Conservation (phyloP, 2,329 filamentous ascomycete species). For the Fusarium acutatum region DNA sequence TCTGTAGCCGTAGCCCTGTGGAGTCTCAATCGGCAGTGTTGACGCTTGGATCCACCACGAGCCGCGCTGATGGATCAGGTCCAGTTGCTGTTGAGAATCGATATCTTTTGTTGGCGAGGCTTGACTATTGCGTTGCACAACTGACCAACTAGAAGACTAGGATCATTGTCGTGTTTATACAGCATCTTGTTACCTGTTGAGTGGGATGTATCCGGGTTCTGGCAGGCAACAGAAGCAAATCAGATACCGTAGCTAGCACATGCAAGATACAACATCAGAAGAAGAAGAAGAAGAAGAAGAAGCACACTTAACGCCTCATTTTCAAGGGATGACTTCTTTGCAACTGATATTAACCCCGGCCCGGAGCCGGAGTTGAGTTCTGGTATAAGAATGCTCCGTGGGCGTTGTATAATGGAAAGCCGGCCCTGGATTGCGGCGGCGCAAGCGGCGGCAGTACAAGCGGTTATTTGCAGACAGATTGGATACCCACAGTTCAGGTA, state of each 20-base stretch:
- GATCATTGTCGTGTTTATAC: not conserved
- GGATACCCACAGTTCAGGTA: not conserved
- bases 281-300: not conserved
- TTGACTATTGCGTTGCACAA: not conserved
- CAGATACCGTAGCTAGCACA: not conserved
- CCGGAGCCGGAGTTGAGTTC: conserved; percentile 13
- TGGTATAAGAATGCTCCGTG: not conserved
- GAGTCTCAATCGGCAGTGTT: conserved; percentile 1
- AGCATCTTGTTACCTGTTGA: not conserved
- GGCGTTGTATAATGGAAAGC: not conserved
- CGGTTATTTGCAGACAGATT: not conserved
- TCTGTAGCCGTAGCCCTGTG: not conserved
- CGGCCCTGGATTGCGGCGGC: conserved; percentile 10
- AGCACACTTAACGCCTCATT: not conserved
- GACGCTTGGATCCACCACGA: conserved; percentile 31
- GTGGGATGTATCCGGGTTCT: not conserved
- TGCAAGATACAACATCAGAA: not conserved
- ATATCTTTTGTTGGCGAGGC: not conserved
- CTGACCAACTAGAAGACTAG: not conserved
- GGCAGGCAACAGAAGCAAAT: not conserved
- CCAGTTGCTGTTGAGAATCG: conserved; percentile 2
- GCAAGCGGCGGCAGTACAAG: not conserved
- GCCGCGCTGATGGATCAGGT: conserved; percentile 16
- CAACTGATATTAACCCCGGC: conserved; percentile 7
- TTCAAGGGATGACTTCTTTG: not conserved